Evolutionary conservation across 169 alveolate genomes (phyloP).

Genomic region (Toxoplasma gondii): DNA sequence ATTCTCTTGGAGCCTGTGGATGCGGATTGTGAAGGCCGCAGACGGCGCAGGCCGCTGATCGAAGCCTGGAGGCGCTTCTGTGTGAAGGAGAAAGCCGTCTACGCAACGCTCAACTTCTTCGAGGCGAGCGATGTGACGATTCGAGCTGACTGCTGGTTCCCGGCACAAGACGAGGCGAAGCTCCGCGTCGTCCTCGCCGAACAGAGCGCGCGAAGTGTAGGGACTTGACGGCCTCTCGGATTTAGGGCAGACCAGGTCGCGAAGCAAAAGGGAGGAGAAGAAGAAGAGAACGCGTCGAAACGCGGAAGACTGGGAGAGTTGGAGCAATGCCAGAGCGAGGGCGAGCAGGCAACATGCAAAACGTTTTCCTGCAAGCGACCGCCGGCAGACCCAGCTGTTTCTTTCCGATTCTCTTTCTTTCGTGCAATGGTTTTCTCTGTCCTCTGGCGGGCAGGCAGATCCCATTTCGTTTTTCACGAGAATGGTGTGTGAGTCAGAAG

Average conservation of each 20-base stretch:
- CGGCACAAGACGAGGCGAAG: conserved; percentile 30
- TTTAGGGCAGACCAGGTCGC: too few relatives aligned
- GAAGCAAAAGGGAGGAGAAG: too few relatives aligned
- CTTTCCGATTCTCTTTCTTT: neutral
- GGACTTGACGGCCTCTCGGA: neutral
- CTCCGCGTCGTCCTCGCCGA: conserved; percentile 13
- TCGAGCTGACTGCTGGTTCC: conserved; percentile 68
- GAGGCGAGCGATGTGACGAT: conserved; percentile 71
- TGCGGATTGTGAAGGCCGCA: neutral
- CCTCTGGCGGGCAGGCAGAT: too few relatives aligned
- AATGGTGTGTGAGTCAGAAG: too few relatives aligned
- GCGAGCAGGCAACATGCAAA: too few relatives aligned
- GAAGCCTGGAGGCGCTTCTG: conserved; percentile 94
- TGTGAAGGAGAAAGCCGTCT: conserved; percentile 94
- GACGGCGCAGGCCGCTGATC: conserved; percentile 76
- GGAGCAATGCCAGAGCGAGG: too few relatives aligned
- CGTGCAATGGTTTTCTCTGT: neutral
- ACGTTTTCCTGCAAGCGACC: too few relatives aligned
- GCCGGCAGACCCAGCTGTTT: too few relatives aligned
- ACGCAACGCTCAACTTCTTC: conserved; percentile 90
- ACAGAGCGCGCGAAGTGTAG: neutral
- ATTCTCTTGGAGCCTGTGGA: conserved; percentile 82
- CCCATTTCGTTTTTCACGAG: too few relatives aligned
- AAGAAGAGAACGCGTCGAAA: too few relatives aligned
- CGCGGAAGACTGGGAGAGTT: too few relatives aligned